A percentile compares a stretch with the other conserved stretches of the same genome.
phyloP scores from a whole-genome alignment of 306 rosid genomes.

The Albizia julibrissin region DNA sequence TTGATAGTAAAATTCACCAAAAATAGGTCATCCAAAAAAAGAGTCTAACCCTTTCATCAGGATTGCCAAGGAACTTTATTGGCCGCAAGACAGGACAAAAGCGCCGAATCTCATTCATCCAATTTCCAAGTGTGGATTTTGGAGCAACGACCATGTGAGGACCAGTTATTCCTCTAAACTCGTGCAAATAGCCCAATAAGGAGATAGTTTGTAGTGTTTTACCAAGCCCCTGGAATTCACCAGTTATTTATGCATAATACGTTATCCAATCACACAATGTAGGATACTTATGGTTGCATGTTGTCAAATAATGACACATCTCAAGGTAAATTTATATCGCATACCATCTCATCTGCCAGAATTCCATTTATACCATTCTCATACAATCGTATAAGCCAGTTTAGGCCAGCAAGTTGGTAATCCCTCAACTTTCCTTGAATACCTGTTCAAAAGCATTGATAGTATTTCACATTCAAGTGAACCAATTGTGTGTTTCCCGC shows the following conservation, averaged over 20 bases:
- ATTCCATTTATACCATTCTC: slow-evolving; percentile 99
- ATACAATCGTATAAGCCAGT: slow-evolving; percentile 93
- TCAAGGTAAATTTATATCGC: not conserved
- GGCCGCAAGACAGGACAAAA: slow-evolving; percentile 90
- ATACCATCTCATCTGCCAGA: slow-evolving; percentile 98
- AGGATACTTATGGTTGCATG: not conserved
- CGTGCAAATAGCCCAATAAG: slow-evolving; percentile 87
- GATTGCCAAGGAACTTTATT: slow-evolving; percentile 93
- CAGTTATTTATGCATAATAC: slow-evolving; percentile 8
- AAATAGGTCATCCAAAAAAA: slow-evolving; percentile 24
- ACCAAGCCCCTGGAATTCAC: slow-evolving; percentile 81
- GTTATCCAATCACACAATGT: slow-evolving; percentile 10
- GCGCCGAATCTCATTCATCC: slow-evolving; percentile 99
- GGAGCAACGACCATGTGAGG: slow-evolving; percentile 99
- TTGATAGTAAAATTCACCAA: slow-evolving; percentile 9
- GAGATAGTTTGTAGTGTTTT: slow-evolving; percentile 97
- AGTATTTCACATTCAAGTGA: slow-evolving; percentile 27
- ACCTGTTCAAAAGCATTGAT: slow-evolving; percentile 47
- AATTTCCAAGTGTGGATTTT: slow-evolving; percentile 96
- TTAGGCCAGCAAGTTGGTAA: slow-evolving; percentile 96
- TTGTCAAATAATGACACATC: not conserved
- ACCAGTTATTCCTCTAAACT: slow-evolving; percentile 89
- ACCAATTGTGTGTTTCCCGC: not conserved
- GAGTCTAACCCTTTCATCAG: slow-evolving; percentile 86
- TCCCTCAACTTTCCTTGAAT: slow-evolving; percentile 99